Evolutionary conservation across 768 basidiomycete species (phyloP), one percentile per base, ranked within the genome.

Genomic region (Mycena amicta): DNA sequence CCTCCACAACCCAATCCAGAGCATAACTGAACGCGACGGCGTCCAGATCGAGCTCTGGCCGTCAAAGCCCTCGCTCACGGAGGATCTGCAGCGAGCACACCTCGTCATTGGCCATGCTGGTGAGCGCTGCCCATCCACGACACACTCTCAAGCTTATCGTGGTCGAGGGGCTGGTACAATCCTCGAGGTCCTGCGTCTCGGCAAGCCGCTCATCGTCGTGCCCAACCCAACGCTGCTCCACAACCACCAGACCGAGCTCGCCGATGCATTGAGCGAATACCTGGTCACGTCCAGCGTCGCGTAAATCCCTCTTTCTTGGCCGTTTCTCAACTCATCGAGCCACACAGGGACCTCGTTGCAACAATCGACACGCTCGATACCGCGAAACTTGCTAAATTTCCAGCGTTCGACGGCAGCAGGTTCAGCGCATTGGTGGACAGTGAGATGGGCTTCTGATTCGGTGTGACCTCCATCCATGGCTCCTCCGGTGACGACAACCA

Each of bases 41-140:
- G 53, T 93, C 25, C 62, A 70, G 18, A 77, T 95, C 50, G 81
- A 89, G 64, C 72, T 86, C 31, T 90, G 89, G 82, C 81, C 75
- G 62, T 95, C 90, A 77, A 90, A 88, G 68, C 78, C 87, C 8
- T 84, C 88, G 22, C 77, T 98, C 59, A 78, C 85, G 53, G 80
- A 78, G 4, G 83, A 88, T 40, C 88, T 89, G 57, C 75, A 77
- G 30, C 75, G 70, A 20, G 87, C 90, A 47, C 88, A 93, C 68
- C 74, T 95, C 50, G 82, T 99, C 52, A 89, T 99, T 37, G 92
- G 93, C 65, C 96, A 98, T 80, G 96, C 94, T 68, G 96, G 96
- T 94, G 68, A 64, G 83, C 67, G 40, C 39, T 43, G 37, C 26
- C 45, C 8, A 23, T 40, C 53, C n/a, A 41, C 6, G 12, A 43